Evolutionary conservation across 371 early-diverging fungal species (phyloP), one percentile per base, ranked within the genome.

Genomic region (Zychaea mexicana): DNA sequence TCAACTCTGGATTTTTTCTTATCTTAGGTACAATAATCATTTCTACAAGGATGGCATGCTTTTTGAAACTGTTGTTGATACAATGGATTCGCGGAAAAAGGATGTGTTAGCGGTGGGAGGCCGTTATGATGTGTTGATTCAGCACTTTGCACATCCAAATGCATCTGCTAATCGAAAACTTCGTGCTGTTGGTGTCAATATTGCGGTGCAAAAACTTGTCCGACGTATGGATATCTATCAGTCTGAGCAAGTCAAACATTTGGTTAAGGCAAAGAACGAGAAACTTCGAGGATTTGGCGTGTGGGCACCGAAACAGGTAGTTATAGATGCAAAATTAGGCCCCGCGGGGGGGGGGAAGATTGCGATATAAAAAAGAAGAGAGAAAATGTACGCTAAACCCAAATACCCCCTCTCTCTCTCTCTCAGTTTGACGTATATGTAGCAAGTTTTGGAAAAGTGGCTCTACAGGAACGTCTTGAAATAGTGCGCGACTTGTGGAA

Each of bases 51-150:
- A 83, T 17, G 92, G 91, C 6, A 67, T 92, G 67, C 81, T 93
- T 24, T 94, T 94, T 79, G 91, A 93, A 66, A 80, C 89, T 8
- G 83, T 88, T 0, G 69, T 78, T 2, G 81, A 85, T 60, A 85
- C 85, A 3, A 61, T 69, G 42, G 80, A 79, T 57, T 70, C 72
- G 3, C 89, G 86, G 61, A 85, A 59, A 38, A 88, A 85, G 60
- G 94, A 92, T 59, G 85, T 95, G 6, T 64, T 95, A 8, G 95
- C 95, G 1, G 91, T 89, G 0, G 95, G 95, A 30, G 95, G 95
- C 27, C 78, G 92, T 60, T 96, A 97, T 57, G 96, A 97, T 70
- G 69, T 74, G 30, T 53, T 82, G 6, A 65, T 82, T 9, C 80
- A 82, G 45, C 76, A 78, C 36, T 82, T 82, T 61, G 71, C 79